phyloP scores from a whole-genome alignment of 2,329 filamentous ascomycete species.

The Triangularia verruculosa region DNA sequence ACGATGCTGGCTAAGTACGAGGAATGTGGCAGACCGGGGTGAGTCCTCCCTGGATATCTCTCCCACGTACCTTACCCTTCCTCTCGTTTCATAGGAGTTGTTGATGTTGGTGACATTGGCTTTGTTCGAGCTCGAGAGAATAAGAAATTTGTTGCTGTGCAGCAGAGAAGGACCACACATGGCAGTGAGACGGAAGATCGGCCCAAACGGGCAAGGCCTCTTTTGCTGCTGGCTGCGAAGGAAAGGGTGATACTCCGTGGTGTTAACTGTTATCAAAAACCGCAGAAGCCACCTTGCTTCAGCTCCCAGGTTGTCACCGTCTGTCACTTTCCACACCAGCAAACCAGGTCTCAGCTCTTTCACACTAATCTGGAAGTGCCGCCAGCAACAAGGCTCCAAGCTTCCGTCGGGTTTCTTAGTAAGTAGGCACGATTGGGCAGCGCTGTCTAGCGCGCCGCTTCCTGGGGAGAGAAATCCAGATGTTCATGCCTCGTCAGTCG shows the following conservation, averaged over 20 bases:
- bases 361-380: not conserved
- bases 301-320: not conserved
- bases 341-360: not conserved
- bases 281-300: slow-evolving; percentile 8
- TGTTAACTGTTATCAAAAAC: not conserved
- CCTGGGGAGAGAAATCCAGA: not conserved
- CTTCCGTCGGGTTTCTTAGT: not conserved
- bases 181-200: slow-evolving; percentile 17
- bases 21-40: not conserved
- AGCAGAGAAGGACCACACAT: slow-evolving; percentile 11
- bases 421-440: not conserved
- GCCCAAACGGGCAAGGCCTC: slow-evolving; percentile 21
- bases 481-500: not conserved
- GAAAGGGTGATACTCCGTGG: not conserved
- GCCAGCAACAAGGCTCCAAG: not conserved
- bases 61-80: not conserved
- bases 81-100: slow-evolving; percentile 5
- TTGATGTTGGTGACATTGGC: slow-evolving; percentile 9
- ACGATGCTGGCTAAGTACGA: not conserved
- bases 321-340: not conserved
- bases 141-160: not conserved
- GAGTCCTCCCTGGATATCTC: not conserved
- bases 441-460: not conserved
- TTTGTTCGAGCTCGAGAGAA: slow-evolving; percentile 6
- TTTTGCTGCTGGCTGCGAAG: not conserved